Percentiles rank a stretch among this genome's conserved stretches.
phyloP scores from a whole-genome alignment of 305 asterid genomes.

The Rubia occidens region DNA sequence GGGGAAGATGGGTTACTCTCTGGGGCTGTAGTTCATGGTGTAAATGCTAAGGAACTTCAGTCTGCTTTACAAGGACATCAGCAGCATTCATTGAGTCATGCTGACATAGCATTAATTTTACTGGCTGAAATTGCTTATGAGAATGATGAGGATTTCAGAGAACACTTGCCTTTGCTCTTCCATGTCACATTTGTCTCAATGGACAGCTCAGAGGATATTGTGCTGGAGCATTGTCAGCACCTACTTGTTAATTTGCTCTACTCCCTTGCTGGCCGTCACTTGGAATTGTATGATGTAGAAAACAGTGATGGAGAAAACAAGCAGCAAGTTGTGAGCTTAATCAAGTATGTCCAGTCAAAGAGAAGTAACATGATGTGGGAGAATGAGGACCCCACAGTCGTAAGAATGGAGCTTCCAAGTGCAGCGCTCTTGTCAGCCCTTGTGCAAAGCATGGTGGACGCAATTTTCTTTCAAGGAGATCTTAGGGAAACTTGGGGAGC shows the following conservation, averaged over 20 bases:
- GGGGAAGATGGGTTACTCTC: slow-evolving; percentile 85
- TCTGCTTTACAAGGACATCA: slow-evolving; percentile 99
- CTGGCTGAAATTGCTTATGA: slow-evolving; percentile 97
- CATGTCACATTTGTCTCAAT: slow-evolving; percentile 97
- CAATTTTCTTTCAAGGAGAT: slow-evolving; percentile 98
- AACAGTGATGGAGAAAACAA: slow-evolving; percentile 94
- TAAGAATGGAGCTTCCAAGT: slow-evolving; percentile 82
- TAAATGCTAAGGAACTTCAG: slow-evolving; percentile 93
- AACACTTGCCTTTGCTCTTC: slow-evolving; percentile 91
- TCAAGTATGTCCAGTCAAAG: slow-evolving; percentile 94
- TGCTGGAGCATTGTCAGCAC: slow-evolving; percentile 98
- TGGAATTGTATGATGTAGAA: slow-evolving; percentile 93
- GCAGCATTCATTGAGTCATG: slow-evolving; percentile 86
- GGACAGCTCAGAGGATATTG: slow-evolving; percentile 99
- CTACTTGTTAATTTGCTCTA: slow-evolving; percentile 90
- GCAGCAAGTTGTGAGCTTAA: slow-evolving; percentile 94
- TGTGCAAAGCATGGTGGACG: slow-evolving; percentile 99
- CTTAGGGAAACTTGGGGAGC: slow-evolving; percentile 98
- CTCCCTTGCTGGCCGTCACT: slow-evolving; percentile 95
- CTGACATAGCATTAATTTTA: slow-evolving; percentile 87
- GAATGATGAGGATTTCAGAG: slow-evolving; percentile 98
- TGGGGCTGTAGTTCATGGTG: slow-evolving; percentile 56
- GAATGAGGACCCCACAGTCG: slow-evolving; percentile 87
- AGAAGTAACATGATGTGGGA: slow-evolving; percentile 99
- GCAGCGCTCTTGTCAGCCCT: slow-evolving; percentile 97